phyloP scores from a whole-genome alignment of 108 stramenopile genomes.

The Aurantiochytrium sp. region DNA sequence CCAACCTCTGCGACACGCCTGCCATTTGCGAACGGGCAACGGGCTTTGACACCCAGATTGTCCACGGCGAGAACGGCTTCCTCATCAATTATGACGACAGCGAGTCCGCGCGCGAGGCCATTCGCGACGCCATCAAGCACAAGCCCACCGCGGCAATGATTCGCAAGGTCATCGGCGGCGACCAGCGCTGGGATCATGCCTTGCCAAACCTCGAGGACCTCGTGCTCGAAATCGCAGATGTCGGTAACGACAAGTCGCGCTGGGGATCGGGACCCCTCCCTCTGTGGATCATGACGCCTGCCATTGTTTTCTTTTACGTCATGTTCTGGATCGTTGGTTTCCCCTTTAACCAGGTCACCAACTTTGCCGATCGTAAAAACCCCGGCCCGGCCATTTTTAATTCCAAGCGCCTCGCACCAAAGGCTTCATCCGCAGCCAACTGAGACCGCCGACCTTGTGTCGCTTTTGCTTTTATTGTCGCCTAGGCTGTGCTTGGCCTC shows the following conservation, averaged over 20 bases:
- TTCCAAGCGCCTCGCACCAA: neutral
- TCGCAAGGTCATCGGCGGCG: neutral
- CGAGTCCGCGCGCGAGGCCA: neutral
- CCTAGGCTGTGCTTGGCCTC: too few relatives aligned
- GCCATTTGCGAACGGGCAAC: neutral
- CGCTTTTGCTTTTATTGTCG: too few relatives aligned
- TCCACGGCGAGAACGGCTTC: slow-evolving; percentile 5
- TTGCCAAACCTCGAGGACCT: slow-evolving; percentile 6
- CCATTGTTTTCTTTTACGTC: neutral
- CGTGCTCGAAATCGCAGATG: neutral
- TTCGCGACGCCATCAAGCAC: neutral
- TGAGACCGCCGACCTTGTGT: neutral
- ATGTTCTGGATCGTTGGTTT: slow-evolving; percentile 4
- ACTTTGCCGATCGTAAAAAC: slow-evolving; percentile 3
- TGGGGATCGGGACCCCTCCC: neutral
- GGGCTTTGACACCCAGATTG: neutral
- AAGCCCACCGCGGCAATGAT: neutral
- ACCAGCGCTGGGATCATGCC: neutral
- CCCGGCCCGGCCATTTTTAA: neutral
- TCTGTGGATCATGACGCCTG: neutral
- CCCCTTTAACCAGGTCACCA: slow-evolving; percentile 7
- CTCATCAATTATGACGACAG: neutral
- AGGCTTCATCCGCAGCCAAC: neutral
- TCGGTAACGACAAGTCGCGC: neutral
- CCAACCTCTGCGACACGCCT: neutral